Evolutionary conservation across 2,329 filamentous ascomycete genomes (phyloP).

Genomic region (Cordyceps sp.): DNA sequence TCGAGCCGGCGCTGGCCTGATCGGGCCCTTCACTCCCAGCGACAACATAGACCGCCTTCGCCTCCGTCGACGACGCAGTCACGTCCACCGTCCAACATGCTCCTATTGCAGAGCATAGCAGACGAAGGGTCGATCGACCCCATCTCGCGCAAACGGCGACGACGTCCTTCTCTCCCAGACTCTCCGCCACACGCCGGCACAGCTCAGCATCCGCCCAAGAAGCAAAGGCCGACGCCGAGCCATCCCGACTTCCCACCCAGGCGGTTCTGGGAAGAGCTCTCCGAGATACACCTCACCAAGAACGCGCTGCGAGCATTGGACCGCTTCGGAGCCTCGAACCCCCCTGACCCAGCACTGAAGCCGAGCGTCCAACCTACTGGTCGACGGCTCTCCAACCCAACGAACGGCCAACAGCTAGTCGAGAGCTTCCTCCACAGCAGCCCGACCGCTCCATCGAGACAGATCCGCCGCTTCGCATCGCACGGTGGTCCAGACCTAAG

Average conservation of each 20-base stretch:
- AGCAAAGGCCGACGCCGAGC: background rate
- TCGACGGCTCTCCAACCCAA: too few relatives aligned
- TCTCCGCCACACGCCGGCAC: too few relatives aligned
- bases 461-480: background rate
- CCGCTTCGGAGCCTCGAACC: background rate
- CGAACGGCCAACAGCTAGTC: background rate
- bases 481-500: conserved; percentile 2
- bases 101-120: too few relatives aligned
- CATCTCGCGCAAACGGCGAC: too few relatives aligned
- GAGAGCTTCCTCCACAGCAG: background rate
- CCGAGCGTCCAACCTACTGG: too few relatives aligned
- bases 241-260: background rate
- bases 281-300: background rate
- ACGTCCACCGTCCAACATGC: too few relatives aligned
- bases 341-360: background rate
- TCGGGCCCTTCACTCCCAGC: too few relatives aligned
- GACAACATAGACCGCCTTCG: too few relatives aligned
- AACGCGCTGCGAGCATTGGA: background rate
- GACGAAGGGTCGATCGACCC: too few relatives aligned
- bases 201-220: background rate
- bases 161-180: too few relatives aligned
- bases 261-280: background rate
- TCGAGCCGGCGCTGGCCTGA: too few relatives aligned
- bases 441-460: background rate
- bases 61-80: too few relatives aligned